These are phyloP conservation scores for Saururus chinensis DNA, from an alignment of 164 flowering plant genomes.

Conservation along the genomic window DNA sequence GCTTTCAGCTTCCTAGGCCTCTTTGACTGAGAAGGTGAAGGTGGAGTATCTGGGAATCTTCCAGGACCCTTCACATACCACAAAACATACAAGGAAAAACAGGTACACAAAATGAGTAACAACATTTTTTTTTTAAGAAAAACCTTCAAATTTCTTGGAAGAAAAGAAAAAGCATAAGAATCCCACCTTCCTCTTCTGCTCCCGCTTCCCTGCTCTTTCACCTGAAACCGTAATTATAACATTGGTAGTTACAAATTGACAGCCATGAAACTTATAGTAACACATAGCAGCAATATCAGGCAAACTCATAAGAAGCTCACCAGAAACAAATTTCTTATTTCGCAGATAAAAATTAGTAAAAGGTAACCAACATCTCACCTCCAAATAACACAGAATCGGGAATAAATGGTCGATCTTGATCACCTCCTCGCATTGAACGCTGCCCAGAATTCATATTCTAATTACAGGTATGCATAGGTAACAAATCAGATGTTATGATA, in stretches of 20 bases:
- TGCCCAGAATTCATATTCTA: constrained; percentile 12
- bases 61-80: constrained; percentile 51
- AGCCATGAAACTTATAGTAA: too few relatives aligned
- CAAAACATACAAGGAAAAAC: background rate
- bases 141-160: background rate
- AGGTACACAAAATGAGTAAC: background rate
- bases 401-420: constrained; percentile 64
- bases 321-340: too few relatives aligned
- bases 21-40: constrained; percentile 72
- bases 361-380: constrained; percentile 28
- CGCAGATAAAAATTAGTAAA: too few relatives aligned
- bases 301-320: too few relatives aligned
- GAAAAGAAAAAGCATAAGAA: constrained; percentile 6
- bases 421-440: constrained; percentile 34
- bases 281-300: too few relatives aligned
- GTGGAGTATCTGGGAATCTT: constrained; percentile 57
- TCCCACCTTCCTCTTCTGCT: constrained; percentile 76
- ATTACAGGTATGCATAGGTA: background rate
- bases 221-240: constrained; percentile 32
- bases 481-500: background rate
- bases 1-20: constrained; percentile 73
- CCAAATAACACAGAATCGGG: constrained; percentile 59
- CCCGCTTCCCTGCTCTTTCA: constrained; percentile 65
- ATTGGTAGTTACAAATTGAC: background rate
- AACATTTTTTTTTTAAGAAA: background rate